Evolutionary conservation across 2,329 filamentous ascomycete genomes (phyloP).

Genomic region (Trichoderma sp.): DNA sequence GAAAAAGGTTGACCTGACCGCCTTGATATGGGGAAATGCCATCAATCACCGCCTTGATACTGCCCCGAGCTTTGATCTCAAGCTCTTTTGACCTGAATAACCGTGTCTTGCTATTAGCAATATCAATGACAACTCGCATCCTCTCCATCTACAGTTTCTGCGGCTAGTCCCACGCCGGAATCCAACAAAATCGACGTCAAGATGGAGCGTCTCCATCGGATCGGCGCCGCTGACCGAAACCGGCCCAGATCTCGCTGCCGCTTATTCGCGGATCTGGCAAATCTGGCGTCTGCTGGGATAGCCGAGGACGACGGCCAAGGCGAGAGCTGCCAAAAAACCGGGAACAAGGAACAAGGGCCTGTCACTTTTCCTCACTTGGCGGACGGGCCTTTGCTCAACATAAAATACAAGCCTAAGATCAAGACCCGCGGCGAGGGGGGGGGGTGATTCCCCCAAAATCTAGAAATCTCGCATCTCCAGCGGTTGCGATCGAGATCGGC

Average conservation of each 20-base stretch:
- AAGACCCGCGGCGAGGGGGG: not conserved
- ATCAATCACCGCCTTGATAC: too few relatives aligned
- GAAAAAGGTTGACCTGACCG: too few relatives aligned
- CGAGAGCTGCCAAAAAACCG: not conserved
- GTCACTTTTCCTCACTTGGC: not conserved
- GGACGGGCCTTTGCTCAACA: not conserved
- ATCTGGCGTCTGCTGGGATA: not conserved
- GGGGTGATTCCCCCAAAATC: not conserved
- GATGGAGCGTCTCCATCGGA: not conserved
- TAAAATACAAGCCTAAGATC: not conserved
- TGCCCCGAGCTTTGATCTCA: too few relatives aligned
- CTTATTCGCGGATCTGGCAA: conserved; percentile 9
- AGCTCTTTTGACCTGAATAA: too few relatives aligned
- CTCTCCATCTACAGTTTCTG: not conserved
- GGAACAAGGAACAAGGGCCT: not conserved
- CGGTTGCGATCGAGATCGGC: not conserved
- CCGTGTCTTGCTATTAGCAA: not conserved
- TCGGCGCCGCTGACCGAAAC: conserved; percentile 2
- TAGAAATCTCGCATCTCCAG: not conserved
- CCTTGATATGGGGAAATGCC: too few relatives aligned
- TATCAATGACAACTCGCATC: not conserved
- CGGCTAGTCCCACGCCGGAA: not conserved
- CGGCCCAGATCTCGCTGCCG: conserved; percentile 6
- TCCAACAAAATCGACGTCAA: not conserved
- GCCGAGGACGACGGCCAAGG: not conserved